phyloP scores from a whole-genome alignment of 371 early-diverging fungal genomes.

The Mucor lusitanicus region DNA sequence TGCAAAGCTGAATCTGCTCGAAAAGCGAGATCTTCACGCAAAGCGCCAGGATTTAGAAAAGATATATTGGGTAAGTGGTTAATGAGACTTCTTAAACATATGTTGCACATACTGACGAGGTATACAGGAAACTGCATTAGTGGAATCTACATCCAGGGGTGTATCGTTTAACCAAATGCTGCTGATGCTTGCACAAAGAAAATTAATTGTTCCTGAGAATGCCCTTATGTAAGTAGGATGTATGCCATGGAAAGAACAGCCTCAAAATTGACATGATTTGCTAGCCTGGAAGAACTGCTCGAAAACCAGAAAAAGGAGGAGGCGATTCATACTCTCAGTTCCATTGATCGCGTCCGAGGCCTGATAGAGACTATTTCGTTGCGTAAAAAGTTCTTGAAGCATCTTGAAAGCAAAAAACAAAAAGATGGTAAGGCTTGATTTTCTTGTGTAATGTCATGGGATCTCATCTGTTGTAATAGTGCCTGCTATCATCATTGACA shows the following conservation, averaged over 20 bases:
- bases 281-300: constrained; percentile 46
- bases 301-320: constrained; percentile 47
- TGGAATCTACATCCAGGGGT: constrained; percentile 41
- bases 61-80: constrained; percentile 42
- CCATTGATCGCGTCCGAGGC: constrained; percentile 50
- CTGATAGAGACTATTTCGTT: constrained; percentile 48
- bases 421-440: constrained; percentile 3
- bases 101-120: background rate
- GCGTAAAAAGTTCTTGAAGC: constrained; percentile 45
- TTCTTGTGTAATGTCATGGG: background rate
- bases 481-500: constrained; percentile 36
- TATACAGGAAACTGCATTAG: constrained; percentile 37
- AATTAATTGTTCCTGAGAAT: constrained; percentile 58
- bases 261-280: background rate
- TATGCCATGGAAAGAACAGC: background rate
- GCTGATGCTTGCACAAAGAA: constrained; percentile 58
- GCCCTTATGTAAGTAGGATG: constrained; percentile 49
- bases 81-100: background rate
- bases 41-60: constrained; percentile 41
- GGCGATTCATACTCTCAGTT: constrained; percentile 42
- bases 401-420: constrained; percentile 30
- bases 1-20: constrained; percentile 33
- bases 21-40: constrained; percentile 31
- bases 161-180: constrained; percentile 66
- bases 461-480: constrained; percentile 15